Base-by-base conservation (phyloP, 352 stramenopile species). In the Hyaloperonospora arabidopsidis region DNA sequence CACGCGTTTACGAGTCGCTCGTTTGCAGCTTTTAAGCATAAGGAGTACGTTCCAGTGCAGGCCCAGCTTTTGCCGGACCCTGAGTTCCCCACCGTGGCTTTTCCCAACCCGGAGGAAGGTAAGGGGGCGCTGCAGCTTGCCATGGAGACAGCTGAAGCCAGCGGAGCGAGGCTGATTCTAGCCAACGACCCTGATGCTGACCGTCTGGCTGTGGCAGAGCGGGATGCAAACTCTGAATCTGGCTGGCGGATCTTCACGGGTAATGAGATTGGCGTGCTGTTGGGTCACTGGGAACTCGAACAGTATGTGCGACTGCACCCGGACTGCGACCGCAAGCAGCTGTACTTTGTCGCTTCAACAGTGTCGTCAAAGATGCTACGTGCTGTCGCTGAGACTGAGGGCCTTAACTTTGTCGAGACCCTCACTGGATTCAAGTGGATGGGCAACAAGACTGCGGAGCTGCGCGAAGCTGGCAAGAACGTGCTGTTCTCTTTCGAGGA, bases 391-490 rank as follows among this genome's bases (percentile, higher is more conserved):
- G 50, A 89, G 18, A 59, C 62, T 8, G 93, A 99, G 65, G 95
- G 95, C 0, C 90, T 98, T 49, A 79, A 89, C 45, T 98, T 98
- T 68, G 92, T 97, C 59, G 96, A 99, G 64, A 98, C 95, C 23
- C 82, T 99, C 44, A 98, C 97, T 22, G 97, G 97, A 25, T 99
- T 99, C 74, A 99, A 99, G 78, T 99, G 96, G 95, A 98, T 99
- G 75, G 96, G 89, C 36, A 96, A 97, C 74, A 82, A 87, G 60
- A 88, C 84, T 13, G 57, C 54, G 18, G 82, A 95, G 32, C 59
- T 95, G 41, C 73, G 86, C 45, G 63, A 77, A 12, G 67, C 88
- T 52, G 95, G 91, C 44, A 97, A 97, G 61, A 84, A 64, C 18
- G 89, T 98, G 52, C 61, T 99, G 25, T 97, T 99, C 61, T 87